Conservation (phyloP, 768 basidiomycete genomes). For the Naganishia friedmannii region DNA sequence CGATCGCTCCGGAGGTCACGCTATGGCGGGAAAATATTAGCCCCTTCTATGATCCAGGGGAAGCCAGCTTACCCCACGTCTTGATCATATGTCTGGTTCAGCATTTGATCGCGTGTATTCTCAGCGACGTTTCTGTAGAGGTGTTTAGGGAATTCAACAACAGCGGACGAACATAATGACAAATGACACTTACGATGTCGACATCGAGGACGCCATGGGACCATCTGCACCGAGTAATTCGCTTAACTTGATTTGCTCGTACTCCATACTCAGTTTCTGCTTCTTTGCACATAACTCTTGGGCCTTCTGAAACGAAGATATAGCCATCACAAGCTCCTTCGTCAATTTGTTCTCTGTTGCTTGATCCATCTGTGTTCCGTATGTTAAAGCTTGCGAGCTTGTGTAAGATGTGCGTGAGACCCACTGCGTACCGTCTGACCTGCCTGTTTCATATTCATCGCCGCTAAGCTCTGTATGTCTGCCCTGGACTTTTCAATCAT, state of each 20-base stretch:
- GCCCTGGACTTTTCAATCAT: conserved; percentile 93
- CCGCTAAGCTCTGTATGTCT: conserved; percentile 83
- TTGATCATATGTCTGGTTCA: neutral
- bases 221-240: conserved; percentile 57
- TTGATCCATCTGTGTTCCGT: neutral
- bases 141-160: neutral
- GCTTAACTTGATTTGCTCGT: conserved; percentile 78
- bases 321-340: conserved; percentile 82
- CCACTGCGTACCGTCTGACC: conserved; percentile 36
- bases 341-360: conserved; percentile 78
- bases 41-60: neutral
- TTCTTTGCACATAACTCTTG: conserved; percentile 85
- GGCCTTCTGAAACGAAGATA: conserved; percentile 86
- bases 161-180: neutral
- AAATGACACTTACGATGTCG: neutral
- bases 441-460: conserved; percentile 54
- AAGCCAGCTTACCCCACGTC: neutral
- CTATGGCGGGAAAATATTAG: neutral
- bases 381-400: neutral
- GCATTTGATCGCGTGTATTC: neutral
- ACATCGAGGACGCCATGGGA: neutral
- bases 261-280: conserved; percentile 83
- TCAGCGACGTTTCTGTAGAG: neutral
- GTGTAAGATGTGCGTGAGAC: neutral
- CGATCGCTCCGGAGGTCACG: conserved; percentile 58